phyloP scores from a whole-genome alignment of 129 eudicot species.

The Arctium minus region DNA sequence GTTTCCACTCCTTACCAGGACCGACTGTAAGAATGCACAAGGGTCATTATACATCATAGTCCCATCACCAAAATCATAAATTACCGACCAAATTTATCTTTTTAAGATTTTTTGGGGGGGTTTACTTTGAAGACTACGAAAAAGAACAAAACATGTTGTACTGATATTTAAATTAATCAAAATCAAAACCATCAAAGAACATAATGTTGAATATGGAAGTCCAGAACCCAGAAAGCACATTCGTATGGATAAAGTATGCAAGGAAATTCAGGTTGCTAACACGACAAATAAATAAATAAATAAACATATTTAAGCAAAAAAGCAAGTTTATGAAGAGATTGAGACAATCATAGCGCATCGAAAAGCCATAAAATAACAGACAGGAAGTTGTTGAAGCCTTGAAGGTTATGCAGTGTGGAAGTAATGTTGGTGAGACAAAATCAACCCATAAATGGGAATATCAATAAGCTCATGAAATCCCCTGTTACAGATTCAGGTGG shows the following conservation, averaged over 20 bases:
- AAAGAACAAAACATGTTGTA: background rate
- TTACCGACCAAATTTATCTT: background rate
- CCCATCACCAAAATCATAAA: background rate
- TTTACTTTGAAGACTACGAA: background rate
- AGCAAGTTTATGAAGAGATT: no score
- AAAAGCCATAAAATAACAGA: background rate
- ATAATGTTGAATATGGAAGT: background rate
- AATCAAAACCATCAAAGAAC: background rate
- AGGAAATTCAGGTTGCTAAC: background rate
- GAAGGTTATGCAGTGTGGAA: no score
- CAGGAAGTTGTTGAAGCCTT: background rate
- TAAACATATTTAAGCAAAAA: no score
- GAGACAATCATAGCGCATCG: no score
- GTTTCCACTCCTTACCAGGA: slow-evolving; percentile 82
- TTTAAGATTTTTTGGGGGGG: background rate
- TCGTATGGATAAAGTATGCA: background rate
- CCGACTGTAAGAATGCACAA: slow-evolving; percentile 28
- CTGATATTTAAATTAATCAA: background rate
- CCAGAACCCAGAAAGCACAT: background rate
- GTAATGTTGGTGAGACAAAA: background rate
- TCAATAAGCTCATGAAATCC: background rate
- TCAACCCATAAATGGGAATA: background rate
- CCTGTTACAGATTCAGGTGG: background rate
- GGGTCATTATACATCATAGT: background rate
- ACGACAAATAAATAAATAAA: background rate